Conservation (phyloP, 2,329 filamentous ascomycete species). For the Alternaria tenuissima region DNA sequence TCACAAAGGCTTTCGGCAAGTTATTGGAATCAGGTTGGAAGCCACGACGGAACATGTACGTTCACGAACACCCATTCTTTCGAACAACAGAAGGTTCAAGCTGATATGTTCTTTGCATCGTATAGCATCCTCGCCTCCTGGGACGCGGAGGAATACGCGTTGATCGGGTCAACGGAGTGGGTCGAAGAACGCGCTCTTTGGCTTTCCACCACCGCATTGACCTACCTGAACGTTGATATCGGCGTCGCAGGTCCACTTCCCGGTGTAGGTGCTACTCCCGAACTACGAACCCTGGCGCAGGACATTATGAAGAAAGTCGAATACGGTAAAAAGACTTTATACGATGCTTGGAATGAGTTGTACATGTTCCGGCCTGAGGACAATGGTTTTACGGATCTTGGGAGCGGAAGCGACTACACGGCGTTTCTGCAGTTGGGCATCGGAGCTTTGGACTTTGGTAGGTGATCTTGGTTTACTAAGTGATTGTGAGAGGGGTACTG, state of each 20-base stretch:
- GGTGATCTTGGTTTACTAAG: no score
- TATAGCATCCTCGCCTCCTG: constrained; percentile 52
- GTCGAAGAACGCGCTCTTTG: constrained; percentile 60
- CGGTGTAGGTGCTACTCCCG: constrained; percentile 49
- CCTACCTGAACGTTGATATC: constrained; percentile 62
- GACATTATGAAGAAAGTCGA: constrained; percentile 53
- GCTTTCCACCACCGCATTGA: constrained; percentile 54
- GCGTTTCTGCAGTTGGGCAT: constrained; percentile 58
- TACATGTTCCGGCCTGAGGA: constrained; percentile 25
- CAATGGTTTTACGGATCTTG: constrained; percentile 47
- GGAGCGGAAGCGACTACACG: constrained; percentile 59
- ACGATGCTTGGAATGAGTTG: constrained; percentile 55
- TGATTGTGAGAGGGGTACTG: no score
- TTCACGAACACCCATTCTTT: not conserved
- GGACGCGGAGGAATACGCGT: constrained; percentile 54
- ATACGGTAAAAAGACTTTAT: constrained; percentile 53
- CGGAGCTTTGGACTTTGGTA: constrained; percentile 44
- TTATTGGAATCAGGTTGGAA: constrained; percentile 60
- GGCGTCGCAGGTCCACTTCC: constrained; percentile 57
- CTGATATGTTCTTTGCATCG: constrained; percentile 33
- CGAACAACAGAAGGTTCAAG: constrained; percentile 41
- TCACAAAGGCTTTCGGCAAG: constrained; percentile 59
- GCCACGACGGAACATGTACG: constrained; percentile 58
- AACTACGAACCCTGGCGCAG: constrained; percentile 49
- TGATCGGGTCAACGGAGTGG: constrained; percentile 56